Evolutionary conservation across 228 moss, liverwort and hornwort genomes (phyloP), one percentile per base, ranked within the genome.

Genomic region (Sphagnum fallax): DNA sequence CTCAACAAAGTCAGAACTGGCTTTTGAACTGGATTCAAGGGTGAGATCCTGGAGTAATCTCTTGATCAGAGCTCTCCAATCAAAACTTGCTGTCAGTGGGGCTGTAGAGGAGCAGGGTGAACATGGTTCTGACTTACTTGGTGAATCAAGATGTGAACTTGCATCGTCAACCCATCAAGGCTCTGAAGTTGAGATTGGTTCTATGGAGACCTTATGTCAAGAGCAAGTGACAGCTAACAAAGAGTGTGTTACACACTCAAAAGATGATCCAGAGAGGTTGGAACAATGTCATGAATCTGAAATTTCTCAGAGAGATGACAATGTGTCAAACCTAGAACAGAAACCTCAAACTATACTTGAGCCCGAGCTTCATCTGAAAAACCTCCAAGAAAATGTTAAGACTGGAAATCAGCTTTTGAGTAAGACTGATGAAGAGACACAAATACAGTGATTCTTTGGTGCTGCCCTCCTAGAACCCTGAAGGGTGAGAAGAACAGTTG

Each of bases 61-160:
- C 6, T 75, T 77, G 7, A 72, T 67, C 6, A 78, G 78, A 49
- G 67, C 69, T 12, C 61, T 86, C 67, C 79, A 77, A 68, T 62
- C 70, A 5, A 82, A 79, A 68, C 18, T 86, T 49, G 69, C 77
- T 4, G 51, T 47, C 7, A 51, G 57, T 18, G 82, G 82, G 65
- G 70, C 85, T 64, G 49, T 82, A 8, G 77, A 79, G 66, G 78
- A 76, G 52, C 83, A 80, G 86, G 75, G 69, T 65, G 61, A 73
- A 48, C 52, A 82, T 2, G 80, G 70, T 70, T 77, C 76, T 51
- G 86, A 82, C 60, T 63, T 86, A 50, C 59, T 86, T 13, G 72
- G 82, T 11, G 71, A 76, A 69, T 86, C 77, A 15, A 74, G 85
- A 1, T 78, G 79, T 50, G 85, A 82, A 66, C 78, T 86, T 5